Evolutionary conservation across 768 basidiomycete genomes (phyloP), one percentile per base, ranked within the genome.

Genomic region (Mycena kentingensis): DNA sequence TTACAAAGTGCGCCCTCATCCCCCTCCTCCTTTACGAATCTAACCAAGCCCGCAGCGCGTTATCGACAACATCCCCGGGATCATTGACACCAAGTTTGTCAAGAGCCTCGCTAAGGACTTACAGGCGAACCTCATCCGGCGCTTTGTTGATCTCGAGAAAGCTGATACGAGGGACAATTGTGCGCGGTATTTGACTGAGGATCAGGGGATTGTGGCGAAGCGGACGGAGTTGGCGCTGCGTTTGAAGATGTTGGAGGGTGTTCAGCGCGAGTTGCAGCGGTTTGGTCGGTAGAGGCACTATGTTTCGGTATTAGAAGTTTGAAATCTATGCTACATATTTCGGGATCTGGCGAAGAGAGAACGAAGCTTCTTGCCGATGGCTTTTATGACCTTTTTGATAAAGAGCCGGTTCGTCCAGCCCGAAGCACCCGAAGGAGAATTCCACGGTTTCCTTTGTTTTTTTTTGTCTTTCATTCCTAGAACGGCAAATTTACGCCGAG

Each of bases 101-200:
- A 62, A 56, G 36, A 46, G 36, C 11, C 39, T 65, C 31, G 49
- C 57, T 12, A 52, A 49, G 18, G 18, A 28, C 22, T 32, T 64
- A 25, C 64, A 65, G 52, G 36, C 35, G 11, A 48, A 48, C 31
- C 51, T 65, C 31, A 58, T 63, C 43, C 54, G 47, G 52, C 56
- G 61, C 49, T 54, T 66, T 18, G 54, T 66, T 7, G 65, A 63
- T 15, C 42, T 56, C 15, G 41, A 50, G 29, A 52, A 63, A 22
- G 39, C 60, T n/a, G 50, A 46, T 12, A 63, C 63, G 28, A 7
- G 19, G 19, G 37, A 13, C 13, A 69, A 67, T 3, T 70, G 70
- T 63, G 60, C 34, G 6, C 61, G 61, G 38, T 63, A 73, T 53
- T 63, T 78, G 25, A 66, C 63, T 24, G 75, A 77, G 54, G 76